Evolutionary conservation across 805 yeast species (phyloP), one percentile per base, ranked within the genome.

Genomic region (Candida krabiensis): DNA sequence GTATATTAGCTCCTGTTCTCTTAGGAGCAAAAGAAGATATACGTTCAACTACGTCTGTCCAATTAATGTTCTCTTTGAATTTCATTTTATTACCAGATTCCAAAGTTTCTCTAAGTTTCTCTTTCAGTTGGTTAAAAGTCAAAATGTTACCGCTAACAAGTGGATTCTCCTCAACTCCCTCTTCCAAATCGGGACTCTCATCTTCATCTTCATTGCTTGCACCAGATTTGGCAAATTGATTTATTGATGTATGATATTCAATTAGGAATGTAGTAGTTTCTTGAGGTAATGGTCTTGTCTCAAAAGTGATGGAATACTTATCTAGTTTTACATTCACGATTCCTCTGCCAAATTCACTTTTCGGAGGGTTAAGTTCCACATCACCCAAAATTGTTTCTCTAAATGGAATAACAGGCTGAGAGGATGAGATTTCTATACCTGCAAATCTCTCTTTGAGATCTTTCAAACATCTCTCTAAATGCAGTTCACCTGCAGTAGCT

Each of bases 401-500:
- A 58, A 84, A 93, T 9, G 99, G 98, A 48, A 93, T 95, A 16
- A 86, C 91, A 0, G 99, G 98, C 53, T 87, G 86, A 19, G 96
- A 91, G 22, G 82, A 78, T 3, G 84, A 77, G 9, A 93, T 80
- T 35, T 88, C 96, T 50, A 89, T 78, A 9, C 90, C 89, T 0
- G 98, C 97, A 72, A 89, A 93, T 50, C 98, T 71, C 53, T 87
- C 96, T 38, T 76, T 79, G 54, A 93, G 66, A 64, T 93, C 99
- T 55, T 88, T 89, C 49, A 93, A 61, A 62, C 99, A 93, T 56
- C 99, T 76, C 56, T 93, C 99, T 28, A 93, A 69, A 67, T 93
- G 99, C 46, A 93, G 70, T 62, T 93, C 99, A 34, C 99, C 99
- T 8, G 99, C 96, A 8, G 96, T 90, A 30, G 95, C 87, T 50